A percentile compares a stretch with the other conserved stretches of the same genome.
phyloP scores from a whole-genome alignment of 2,329 filamentous ascomycete genomes.

The Graphium sp. region DNA sequence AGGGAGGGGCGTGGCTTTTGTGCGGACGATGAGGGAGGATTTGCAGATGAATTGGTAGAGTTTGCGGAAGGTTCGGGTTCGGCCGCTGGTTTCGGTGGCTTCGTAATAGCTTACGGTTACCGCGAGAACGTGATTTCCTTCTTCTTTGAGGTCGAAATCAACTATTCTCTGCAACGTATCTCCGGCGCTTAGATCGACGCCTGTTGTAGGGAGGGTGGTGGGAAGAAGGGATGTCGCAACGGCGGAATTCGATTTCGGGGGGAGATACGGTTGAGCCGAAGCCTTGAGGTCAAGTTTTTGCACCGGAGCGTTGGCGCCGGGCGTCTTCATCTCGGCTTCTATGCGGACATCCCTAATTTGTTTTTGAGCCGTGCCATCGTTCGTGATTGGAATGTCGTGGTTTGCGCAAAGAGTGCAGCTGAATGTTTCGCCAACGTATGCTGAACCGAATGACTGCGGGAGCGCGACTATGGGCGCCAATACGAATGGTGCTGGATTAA shows the following conservation, averaged over 20 bases:
- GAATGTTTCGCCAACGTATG: slow-evolving; percentile 91
- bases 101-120: slow-evolving; percentile 93
- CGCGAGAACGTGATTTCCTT: slow-evolving; percentile 82
- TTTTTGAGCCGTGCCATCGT: slow-evolving; percentile 13
- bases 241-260: too few species aligned
- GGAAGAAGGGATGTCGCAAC: too few species aligned
- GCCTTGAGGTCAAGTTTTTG: slow-evolving; percentile 47
- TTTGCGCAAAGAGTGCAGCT: slow-evolving; percentile 92
- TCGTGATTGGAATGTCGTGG: slow-evolving; percentile 41
- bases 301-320: slow-evolving; percentile 33
- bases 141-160: slow-evolving; percentile 77
- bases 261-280: too few species aligned
- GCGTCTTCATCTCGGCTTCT: slow-evolving; percentile 89
- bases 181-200: slow-evolving; percentile 38
- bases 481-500: slow-evolving; percentile 30
- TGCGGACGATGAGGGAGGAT: slow-evolving; percentile 74
- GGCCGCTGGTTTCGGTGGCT: slow-evolving; percentile 50
- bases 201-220: too few species aligned
- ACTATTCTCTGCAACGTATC: slow-evolving; percentile 68
- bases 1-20: slow-evolving; percentile 58
- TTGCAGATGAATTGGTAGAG: slow-evolving; percentile 95
- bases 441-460: slow-evolving; percentile 80
- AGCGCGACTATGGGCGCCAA: slow-evolving; percentile 58
- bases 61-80: slow-evolving; percentile 79
- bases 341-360: slow-evolving; percentile 64